These are phyloP conservation scores for Globisporangium solare DNA, from an alignment of 352 stramenopile genomes.

Conservation along the genomic window DNA sequence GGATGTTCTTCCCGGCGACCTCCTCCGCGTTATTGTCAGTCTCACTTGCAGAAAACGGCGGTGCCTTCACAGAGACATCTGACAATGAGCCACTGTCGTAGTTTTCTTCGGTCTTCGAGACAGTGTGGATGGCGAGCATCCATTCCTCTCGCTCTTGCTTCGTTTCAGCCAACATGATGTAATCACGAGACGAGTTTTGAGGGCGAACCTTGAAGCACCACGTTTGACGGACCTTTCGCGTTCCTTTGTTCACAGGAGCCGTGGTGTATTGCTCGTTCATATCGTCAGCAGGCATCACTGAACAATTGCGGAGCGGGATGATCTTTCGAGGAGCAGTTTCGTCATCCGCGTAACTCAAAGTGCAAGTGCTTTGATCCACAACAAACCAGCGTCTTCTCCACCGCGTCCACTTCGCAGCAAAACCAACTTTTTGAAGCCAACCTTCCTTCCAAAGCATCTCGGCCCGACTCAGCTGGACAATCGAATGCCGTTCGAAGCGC, in stretches of 20 bases:
- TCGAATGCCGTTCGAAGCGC: slow-evolving; percentile 40
- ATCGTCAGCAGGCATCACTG: slow-evolving; percentile 65
- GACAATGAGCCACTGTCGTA: slow-evolving; percentile 22
- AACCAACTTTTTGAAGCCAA: slow-evolving; percentile 81
- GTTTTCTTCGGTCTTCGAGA: slow-evolving; percentile 54
- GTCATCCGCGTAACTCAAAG: slow-evolving; percentile 77
- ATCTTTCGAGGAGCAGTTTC: slow-evolving; percentile 54
- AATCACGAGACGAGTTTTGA: slow-evolving; percentile 71
- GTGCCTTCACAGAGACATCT: slow-evolving; percentile 14
- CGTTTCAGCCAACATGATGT: slow-evolving; percentile 80
- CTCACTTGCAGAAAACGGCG: slow-evolving; percentile 1
- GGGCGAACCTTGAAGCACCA: slow-evolving; percentile 84
- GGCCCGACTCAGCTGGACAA: slow-evolving; percentile 46
- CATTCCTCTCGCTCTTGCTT: slow-evolving; percentile 89
- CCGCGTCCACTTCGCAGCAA: slow-evolving; percentile 62
- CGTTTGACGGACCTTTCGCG: slow-evolving; percentile 70
- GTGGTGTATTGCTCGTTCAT: slow-evolving; percentile 88
- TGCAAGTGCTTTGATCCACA: slow-evolving; percentile 71
- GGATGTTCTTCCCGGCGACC: slow-evolving; percentile 52
- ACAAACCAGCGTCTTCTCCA: slow-evolving; percentile 81
- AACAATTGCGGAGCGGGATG: slow-evolving; percentile 70
- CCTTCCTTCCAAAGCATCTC: slow-evolving; percentile 72
- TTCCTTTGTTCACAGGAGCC: slow-evolving; percentile 81
- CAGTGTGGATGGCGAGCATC: slow-evolving; percentile 83
- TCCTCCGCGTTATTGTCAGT: slow-evolving; percentile 53